Conservation (phyloP, 805 yeast species). For the Metschnikowia noctiluminum region DNA sequence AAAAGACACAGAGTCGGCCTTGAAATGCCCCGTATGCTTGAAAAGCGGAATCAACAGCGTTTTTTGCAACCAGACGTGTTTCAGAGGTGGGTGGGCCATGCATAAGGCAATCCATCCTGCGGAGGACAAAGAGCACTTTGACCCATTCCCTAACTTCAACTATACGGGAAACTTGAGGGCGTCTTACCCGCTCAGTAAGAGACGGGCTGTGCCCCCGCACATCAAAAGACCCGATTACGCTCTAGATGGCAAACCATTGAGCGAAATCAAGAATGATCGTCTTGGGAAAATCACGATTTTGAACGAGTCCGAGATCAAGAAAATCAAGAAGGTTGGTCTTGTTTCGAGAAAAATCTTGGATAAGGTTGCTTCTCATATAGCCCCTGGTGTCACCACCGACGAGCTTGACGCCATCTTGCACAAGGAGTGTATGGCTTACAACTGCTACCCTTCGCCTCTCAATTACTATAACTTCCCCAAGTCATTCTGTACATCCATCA, state of each 20-base stretch:
- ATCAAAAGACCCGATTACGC: constrained; percentile 85
- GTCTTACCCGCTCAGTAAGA: constrained; percentile 73
- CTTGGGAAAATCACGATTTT: constrained; percentile 61
- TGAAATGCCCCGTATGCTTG: constrained; percentile 91
- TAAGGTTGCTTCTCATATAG: constrained; percentile 75
- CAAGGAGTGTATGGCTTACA: constrained; percentile 80
- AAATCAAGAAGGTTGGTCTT: constrained; percentile 70
- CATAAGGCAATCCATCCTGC: constrained; percentile 73
- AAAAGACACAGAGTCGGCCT: constrained; percentile 64
- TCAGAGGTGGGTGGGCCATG: constrained; percentile 62
- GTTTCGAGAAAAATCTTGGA: constrained; percentile 88
- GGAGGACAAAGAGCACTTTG: constrained; percentile 59
- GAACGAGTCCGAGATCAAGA: constrained; percentile 65
- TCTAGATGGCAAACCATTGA: constrained; percentile 67
- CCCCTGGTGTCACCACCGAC: constrained; percentile 91
- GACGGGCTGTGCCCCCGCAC: constrained; percentile 65
- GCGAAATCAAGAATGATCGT: constrained; percentile 73
- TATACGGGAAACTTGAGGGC: constrained; percentile 79
- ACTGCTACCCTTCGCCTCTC: constrained; percentile 91
- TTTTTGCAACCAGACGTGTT: constrained; percentile 85
- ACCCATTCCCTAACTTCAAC: constrained; percentile 80
- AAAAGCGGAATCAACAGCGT: constrained; percentile 59
- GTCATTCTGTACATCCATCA: constrained; percentile 87
- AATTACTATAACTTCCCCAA: constrained; percentile 94
- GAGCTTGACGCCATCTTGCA: constrained; percentile 85